Evolutionary conservation across 441 rosid genomes (phyloP), one percentile per base, ranked within the genome.

Genomic region (Pelargonium citronellum): DNA sequence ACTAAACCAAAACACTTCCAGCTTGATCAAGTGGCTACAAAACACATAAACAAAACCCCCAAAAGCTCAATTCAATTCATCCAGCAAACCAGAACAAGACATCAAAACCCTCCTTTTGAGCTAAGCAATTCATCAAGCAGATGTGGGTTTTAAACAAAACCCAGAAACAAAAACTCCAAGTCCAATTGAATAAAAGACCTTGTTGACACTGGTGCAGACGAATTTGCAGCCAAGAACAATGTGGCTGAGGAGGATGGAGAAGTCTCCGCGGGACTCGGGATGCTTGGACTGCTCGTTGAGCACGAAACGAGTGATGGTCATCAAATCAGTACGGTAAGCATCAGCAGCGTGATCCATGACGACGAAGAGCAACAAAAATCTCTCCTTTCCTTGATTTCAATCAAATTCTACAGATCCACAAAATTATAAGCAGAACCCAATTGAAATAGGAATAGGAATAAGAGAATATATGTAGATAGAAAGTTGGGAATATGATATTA

Each of bases 211-310:
- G 72, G 93, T 82, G 86, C 99, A 95, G 71, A 95, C 98, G 82
- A 91, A 95, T 80, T 92, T 95, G 93, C 99, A 95, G 60, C 99
- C 99, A 39, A 95, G 85, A 76, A 92, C 99, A 81, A 95, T 95
- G 87, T 95, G 88, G 78, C 22, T 95, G 46, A 95, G 94, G 81
- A 95, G 74, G 77, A 95, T 95, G 16, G 88, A 80, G 89, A 95
- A 91, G 78, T 95, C 99, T 2, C 99, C 99, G 57, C 96, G 97
- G 11, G 99, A 91, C 82, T 89, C 99, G 0, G 99, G 95, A 78
- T 89, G 79, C 77, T 84, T 87, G n/a, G 96, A 82, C 77, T 91
- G 97, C 81, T 92, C 97, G 77, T 86, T 95, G 75, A 95, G 74
- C 75, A 90, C 98, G 71, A 64, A 86, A 65, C 99, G 87, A 4